phyloP scores from a whole-genome alignment of 2,329 filamentous ascomycete species.

The Cordyceps farinosa region DNA sequence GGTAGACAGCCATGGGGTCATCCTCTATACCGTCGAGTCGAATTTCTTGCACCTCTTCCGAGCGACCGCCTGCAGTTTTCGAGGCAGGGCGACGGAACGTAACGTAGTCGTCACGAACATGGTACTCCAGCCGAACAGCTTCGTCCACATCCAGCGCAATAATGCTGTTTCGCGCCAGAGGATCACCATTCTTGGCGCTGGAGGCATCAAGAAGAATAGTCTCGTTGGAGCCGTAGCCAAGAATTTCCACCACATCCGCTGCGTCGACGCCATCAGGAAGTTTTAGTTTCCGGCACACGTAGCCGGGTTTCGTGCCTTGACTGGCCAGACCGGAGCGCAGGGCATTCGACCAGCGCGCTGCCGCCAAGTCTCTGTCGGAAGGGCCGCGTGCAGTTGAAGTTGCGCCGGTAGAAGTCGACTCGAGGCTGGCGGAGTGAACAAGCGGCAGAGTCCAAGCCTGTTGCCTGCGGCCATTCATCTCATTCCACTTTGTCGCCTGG shows the following conservation, averaged over 20 bases:
- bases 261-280: constrained; percentile 46
- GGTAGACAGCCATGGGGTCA: constrained; percentile 44
- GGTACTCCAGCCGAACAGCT: constrained; percentile 56
- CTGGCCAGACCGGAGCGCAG: constrained; percentile 29
- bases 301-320: constrained; percentile 30
- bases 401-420: constrained; percentile 18
- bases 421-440: constrained; percentile 23
- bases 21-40: constrained; percentile 26
- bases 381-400: constrained; percentile 8
- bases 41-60: constrained; percentile 28
- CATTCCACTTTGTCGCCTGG: constrained; percentile 60
- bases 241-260: constrained; percentile 52
- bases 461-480: constrained; percentile 23
- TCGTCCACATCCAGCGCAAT: constrained; percentile 62
- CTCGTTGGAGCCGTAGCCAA: constrained; percentile 41
- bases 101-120: constrained; percentile 43
- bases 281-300: constrained; percentile 40
- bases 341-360: constrained; percentile 24
- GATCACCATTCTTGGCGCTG: constrained; percentile 45
- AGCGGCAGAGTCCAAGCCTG: constrained; percentile 15
- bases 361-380: constrained; percentile 23
- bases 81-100: constrained; percentile 27
- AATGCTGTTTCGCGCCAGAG: constrained; percentile 62
- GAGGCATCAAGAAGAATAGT: constrained; percentile 59
- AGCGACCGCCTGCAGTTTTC: constrained; percentile 1